These are phyloP conservation scores for Aspergillus saccharolyticus DNA, from an alignment of 495 filamentous ascomycete species.

Conservation along the genomic window DNA sequence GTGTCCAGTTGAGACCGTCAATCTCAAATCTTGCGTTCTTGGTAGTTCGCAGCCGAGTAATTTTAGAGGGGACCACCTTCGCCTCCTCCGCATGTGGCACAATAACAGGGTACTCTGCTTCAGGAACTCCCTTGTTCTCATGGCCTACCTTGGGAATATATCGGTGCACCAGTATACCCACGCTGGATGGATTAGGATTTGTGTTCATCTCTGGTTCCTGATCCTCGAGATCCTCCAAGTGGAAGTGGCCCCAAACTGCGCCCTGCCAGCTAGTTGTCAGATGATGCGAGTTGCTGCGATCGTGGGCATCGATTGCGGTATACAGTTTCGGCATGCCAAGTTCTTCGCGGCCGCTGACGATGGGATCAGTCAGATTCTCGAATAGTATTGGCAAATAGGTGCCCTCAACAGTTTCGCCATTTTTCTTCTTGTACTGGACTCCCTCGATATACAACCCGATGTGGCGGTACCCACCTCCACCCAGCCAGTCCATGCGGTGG, in stretches of 20 bases:
- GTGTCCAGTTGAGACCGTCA: constrained; percentile 40
- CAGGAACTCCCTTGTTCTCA: constrained; percentile 35
- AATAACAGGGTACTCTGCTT: constrained; percentile 43
- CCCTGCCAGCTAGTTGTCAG: constrained; percentile 45
- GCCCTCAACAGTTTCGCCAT: constrained; percentile 43
- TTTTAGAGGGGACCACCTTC: constrained; percentile 30
- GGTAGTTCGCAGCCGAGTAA: constrained; percentile 29
- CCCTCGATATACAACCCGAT: constrained; percentile 55
- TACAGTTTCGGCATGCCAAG: constrained; percentile 55
- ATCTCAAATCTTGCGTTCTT: constrained; percentile 41
- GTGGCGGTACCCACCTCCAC: constrained; percentile 50
- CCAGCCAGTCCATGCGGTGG: constrained; percentile 51
- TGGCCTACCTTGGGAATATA: constrained; percentile 46
- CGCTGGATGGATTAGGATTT: constrained; percentile 28
- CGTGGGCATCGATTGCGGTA: constrained; percentile 40
- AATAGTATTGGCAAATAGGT: constrained; percentile 53
- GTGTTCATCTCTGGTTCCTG: constrained; percentile 17
- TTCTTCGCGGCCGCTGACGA: constrained; percentile 51
- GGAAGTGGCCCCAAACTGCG: constrained; percentile 39
- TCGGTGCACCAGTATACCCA: constrained; percentile 39
- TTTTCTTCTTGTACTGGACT: constrained; percentile 47
- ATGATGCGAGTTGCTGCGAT: constrained; percentile 31
- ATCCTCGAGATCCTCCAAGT: constrained; percentile 33
- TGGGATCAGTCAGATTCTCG: constrained; percentile 48
- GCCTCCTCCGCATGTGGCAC: constrained; percentile 35